Conservation (phyloP, 108 stramenopile species). For the Cyclotella atomus region DNA sequence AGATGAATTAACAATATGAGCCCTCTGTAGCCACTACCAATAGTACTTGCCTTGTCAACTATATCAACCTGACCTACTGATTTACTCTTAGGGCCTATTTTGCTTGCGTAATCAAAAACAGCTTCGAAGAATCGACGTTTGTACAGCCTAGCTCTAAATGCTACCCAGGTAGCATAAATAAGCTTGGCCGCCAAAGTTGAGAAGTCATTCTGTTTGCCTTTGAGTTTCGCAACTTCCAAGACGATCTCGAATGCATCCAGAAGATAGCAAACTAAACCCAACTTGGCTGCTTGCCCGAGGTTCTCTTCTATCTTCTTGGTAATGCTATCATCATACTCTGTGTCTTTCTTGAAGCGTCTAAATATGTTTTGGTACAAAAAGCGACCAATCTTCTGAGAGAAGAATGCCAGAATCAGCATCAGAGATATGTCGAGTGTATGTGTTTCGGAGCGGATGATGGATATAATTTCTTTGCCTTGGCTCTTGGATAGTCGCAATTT, state of each 20-base stretch:
- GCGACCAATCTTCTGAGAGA: slow-evolving; percentile 18
- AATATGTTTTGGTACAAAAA: slow-evolving; percentile 28
- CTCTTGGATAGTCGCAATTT: slow-evolving; percentile 29
- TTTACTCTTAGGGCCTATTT: slow-evolving; percentile 15
- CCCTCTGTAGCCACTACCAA: neutral
- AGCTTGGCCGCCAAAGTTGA: slow-evolving; percentile 32
- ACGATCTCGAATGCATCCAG: slow-evolving; percentile 46
- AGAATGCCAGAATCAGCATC: slow-evolving; percentile 26
- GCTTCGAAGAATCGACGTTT: slow-evolving; percentile 34
- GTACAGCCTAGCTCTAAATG: slow-evolving; percentile 28
- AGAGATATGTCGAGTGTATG: slow-evolving; percentile 22
- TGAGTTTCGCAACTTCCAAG: slow-evolving; percentile 41
- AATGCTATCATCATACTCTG: slow-evolving; percentile 38
- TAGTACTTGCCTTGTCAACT: slow-evolving; percentile 30
- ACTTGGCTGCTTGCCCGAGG: slow-evolving; percentile 39
- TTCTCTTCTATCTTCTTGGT: slow-evolving; percentile 33
- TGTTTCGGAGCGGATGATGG: slow-evolving; percentile 45
- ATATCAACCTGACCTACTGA: slow-evolving; percentile 31
- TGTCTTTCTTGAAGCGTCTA: slow-evolving; percentile 11
- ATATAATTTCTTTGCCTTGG: slow-evolving; percentile 28
- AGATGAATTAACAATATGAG: neutral
- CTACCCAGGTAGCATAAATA: slow-evolving; percentile 41
- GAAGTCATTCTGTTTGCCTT: slow-evolving; percentile 25
- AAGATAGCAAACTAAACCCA: slow-evolving; percentile 43
- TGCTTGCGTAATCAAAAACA: slow-evolving; percentile 25